These are phyloP conservation scores for Entoloma clypeatum DNA, from an alignment of 1,284 basidiomycete genomes.

Conservation along the genomic window DNA sequence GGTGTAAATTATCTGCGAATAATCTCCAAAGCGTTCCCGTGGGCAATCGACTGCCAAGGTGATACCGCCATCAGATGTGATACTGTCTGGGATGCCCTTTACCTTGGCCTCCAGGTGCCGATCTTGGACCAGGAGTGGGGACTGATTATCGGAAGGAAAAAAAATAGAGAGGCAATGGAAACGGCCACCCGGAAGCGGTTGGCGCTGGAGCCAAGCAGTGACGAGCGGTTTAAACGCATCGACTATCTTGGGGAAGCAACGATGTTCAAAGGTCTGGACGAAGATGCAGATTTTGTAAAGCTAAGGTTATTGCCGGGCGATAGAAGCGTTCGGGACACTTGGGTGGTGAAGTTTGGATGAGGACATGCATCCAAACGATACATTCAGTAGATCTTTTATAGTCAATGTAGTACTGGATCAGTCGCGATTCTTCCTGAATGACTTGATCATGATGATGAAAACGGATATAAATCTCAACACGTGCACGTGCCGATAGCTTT, in stretches of 20 bases:
- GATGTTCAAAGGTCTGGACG: slow-evolving; percentile 55
- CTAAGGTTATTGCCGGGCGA: slow-evolving; percentile 42
- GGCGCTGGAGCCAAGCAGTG: slow-evolving; percentile 22
- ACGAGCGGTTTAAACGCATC: slow-evolving; percentile 43
- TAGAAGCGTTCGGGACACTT: slow-evolving; percentile 26
- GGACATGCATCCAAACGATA: too few species aligned
- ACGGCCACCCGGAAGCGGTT: slow-evolving; percentile 37
- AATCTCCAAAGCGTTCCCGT: slow-evolving; percentile 56
- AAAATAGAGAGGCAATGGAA: slow-evolving; percentile 30
- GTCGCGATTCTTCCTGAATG: too few species aligned
- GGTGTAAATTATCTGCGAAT: slow-evolving; percentile 37
- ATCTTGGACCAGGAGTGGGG: slow-evolving; percentile 64
- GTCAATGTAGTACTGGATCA: too few species aligned
- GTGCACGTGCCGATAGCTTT: too few species aligned
- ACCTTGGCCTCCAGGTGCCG: slow-evolving; percentile 44
- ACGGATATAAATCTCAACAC: too few species aligned
- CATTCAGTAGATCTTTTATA: too few species aligned
- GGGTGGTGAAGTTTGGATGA: slow-evolving; percentile 31
- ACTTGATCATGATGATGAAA: too few species aligned
- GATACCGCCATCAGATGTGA: slow-evolving; percentile 43
- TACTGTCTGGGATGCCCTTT: slow-evolving; percentile 49
- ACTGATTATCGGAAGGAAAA: slow-evolving; percentile 36
- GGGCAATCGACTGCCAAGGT: slow-evolving; percentile 50
- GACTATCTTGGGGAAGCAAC: slow-evolving; percentile 55
- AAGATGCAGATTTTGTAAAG: slow-evolving; percentile 51